Evolutionary conservation across 495 filamentous ascomycete genomes (phyloP), one percentile per base, ranked within the genome.

Genomic region (Penicillium egyptiacum): DNA sequence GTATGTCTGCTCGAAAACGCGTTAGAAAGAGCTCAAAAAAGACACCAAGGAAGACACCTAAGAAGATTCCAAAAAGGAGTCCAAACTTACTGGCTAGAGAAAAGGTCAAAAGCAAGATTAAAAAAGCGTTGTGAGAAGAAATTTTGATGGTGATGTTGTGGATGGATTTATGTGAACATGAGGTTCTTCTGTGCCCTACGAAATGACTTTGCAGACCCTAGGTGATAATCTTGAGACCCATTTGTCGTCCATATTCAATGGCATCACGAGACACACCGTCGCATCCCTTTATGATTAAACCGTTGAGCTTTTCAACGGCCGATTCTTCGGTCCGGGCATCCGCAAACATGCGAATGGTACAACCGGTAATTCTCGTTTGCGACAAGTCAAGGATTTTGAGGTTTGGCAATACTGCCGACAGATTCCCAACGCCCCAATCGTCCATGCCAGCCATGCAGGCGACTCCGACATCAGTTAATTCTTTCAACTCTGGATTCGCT

Each of bases 211-310:
- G n/a, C n/a, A 35, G 12, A 11, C 31, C 25, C 58, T 51, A 65
- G 16, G 46, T 64, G 4, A 72, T 33, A 7, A 78, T 67, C 9
- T 70, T 56, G 30, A 77, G 50, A 4, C 73, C 74, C 26, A 48
- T 64, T 5, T 60, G 59, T 3, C 72, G 69, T 16, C 69, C 73
- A 51, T 73, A 77, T 4, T 64, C 64, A 40, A 76, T 60, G 5
- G 74, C 74, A 63, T 78, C 74, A 1, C 64, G 64, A 11, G 73
- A 76, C 0, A 76, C 59, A 25, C 55, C 33, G 33, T 73, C 68
- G 39, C 75, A 78, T 5, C 66, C 69, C 11, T 44, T 63, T 17
- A 70, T 54, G 50, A 62, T 50, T 7, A 78, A 28, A 3, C 58
- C 51, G 16, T 75, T 65, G 16, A 76, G 51, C 9, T 57, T 62